Percentiles rank a stretch among this genome's conserved stretches.
Conservation (phyloP, 805 yeast genomes). For the Myxozyma vanderwaltii region DNA sequence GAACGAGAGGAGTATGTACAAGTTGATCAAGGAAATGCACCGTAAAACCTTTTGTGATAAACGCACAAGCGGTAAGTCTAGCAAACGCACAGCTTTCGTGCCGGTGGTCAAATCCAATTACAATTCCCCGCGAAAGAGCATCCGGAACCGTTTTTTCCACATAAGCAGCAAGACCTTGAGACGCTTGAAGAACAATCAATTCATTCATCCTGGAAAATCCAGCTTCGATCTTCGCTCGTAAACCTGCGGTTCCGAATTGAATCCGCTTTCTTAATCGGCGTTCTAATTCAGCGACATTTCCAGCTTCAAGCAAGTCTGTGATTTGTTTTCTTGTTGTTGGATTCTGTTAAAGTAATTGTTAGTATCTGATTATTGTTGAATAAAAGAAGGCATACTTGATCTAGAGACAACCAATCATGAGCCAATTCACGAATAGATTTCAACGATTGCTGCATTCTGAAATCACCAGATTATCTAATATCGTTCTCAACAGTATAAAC, state of each 20-base stretch:
- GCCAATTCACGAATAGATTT: conserved; percentile 39
- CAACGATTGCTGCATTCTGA: conserved; percentile 2
- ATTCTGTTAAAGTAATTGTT: conserved; percentile 33
- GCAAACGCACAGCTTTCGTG: conserved; percentile 80
- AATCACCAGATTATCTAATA: not conserved
- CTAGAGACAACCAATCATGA: conserved; percentile 47
- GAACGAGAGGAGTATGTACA: conserved; percentile 90
- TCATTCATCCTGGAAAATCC: conserved; percentile 89
- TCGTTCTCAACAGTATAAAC: not conserved
- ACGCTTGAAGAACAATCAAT: conserved; percentile 84
- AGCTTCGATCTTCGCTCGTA: conserved; percentile 84
- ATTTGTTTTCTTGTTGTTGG: conserved; percentile 61
- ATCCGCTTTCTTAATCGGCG: conserved; percentile 49
- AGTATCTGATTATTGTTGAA: no score
- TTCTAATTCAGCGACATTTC: conserved; percentile 52
- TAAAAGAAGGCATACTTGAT: conserved; percentile 45
- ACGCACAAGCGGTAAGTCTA: conserved; percentile 72
- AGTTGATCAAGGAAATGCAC: conserved; percentile 53
- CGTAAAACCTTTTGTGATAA: conserved; percentile 64
- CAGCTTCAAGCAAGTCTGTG: conserved; percentile 44
- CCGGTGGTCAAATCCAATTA: conserved; percentile 91
- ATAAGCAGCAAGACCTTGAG: conserved; percentile 57
- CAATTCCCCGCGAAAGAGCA: conserved; percentile 51
- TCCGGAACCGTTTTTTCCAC: conserved; percentile 39
- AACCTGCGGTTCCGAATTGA: conserved; percentile 83